Percentiles rank a stretch among this genome's conserved stretches.
phyloP scores from a whole-genome alignment of 495 filamentous ascomycete genomes.

The Neurospora terricola region DNA sequence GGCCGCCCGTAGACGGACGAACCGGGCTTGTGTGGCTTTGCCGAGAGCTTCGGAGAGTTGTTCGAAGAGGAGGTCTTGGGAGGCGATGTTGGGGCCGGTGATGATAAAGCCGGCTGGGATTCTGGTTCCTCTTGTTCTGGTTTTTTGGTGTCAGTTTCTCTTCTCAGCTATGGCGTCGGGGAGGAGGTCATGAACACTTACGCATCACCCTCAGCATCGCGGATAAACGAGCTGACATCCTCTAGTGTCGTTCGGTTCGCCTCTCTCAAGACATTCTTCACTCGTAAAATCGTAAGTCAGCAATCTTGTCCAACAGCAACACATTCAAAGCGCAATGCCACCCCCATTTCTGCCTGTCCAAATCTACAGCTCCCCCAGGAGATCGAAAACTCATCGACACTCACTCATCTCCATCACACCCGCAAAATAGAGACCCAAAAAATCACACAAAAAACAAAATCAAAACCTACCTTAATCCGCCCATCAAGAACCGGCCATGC shows the following conservation, averaged over 20 bases:
- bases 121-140: conserved; percentile 12
- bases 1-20: conserved; percentile 64
- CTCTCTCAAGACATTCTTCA: conserved; percentile 45
- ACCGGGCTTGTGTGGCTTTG: conserved; percentile 37
- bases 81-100: conserved; percentile 77
- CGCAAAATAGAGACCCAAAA: background rate
- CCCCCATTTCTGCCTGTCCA: background rate
- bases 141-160: background rate
- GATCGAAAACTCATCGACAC: background rate
- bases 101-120: conserved; percentile 76
- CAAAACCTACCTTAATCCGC: conserved; percentile 52
- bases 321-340: background rate
- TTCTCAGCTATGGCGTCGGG: background rate
- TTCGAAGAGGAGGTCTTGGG: conserved; percentile 61
- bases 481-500: conserved; percentile 59
- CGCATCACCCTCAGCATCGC: conserved; percentile 29
- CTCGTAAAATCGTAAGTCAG: conserved; percentile 8
- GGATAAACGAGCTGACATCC: conserved; percentile 58
- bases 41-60: conserved; percentile 49
- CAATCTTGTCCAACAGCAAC: conserved; percentile 10
- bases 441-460: background rate
- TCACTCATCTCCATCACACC: background rate
- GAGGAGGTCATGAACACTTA: conserved; percentile 21
- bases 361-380: background rate
- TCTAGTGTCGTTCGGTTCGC: conserved; percentile 51